These are phyloP conservation scores for Fistulinella cinereoalba DNA, from an alignment of 1,284 basidiomycete species.

Conservation along the genomic window DNA sequence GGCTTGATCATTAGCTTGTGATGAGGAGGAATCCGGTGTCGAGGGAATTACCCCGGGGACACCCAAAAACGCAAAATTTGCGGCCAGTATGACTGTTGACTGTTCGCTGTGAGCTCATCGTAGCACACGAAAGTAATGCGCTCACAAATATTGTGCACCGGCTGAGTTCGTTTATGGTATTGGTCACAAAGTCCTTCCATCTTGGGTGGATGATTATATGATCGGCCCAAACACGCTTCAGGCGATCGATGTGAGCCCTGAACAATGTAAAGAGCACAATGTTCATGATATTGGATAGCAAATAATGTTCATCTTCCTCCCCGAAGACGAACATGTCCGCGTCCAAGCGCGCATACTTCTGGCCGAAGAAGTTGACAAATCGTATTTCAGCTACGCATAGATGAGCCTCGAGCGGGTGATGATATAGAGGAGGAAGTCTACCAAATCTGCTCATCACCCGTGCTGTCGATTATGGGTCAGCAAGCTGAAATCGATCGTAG, in stretches of 20 bases:
- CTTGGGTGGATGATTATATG: conserved; percentile 22
- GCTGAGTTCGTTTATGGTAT: conserved; percentile 46
- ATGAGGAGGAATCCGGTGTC: too few relatives aligned
- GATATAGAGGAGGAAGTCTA: not conserved
- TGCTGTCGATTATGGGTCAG: conserved; percentile 3
- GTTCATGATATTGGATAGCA: conserved; percentile 6
- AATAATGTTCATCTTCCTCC: not conserved
- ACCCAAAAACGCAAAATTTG: conserved; percentile 19
- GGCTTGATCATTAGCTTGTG: too few relatives aligned
- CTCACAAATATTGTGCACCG: conserved; percentile 48
- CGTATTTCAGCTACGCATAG: conserved; percentile 11
- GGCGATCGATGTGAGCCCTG: conserved; percentile 11
- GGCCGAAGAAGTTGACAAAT: conserved; percentile 7
- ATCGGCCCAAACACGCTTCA: conserved; percentile 23
- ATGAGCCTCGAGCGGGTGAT: not conserved
- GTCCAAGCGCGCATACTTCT: conserved; percentile 12
- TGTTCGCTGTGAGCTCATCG: not conserved
- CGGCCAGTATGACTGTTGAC: conserved; percentile 25
- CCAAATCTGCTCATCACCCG: conserved; percentile 11
- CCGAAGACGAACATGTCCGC: conserved; percentile 4
- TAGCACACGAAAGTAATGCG: not conserved
- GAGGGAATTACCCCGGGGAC: conserved; percentile 2
- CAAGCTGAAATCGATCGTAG: not conserved
- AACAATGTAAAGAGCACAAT: conserved; percentile 13
- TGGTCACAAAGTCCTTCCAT: conserved; percentile 14